Percentiles rank a stretch among this genome's conserved stretches.
Conservation (phyloP, 768 basidiomycete species). For the Amanita subjunquillea region DNA sequence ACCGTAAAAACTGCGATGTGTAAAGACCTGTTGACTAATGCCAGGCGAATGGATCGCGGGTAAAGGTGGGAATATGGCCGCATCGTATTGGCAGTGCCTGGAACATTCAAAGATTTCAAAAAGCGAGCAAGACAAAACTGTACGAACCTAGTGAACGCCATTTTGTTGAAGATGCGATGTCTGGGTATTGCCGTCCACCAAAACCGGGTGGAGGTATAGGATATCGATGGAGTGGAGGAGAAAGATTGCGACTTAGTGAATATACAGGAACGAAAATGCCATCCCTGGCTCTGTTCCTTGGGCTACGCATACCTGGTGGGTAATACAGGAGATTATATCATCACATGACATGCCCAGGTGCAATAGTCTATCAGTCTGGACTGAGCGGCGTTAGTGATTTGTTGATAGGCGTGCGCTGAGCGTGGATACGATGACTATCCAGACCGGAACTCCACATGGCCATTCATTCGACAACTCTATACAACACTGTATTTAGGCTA, state of each 20-base stretch:
- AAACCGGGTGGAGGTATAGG: neutral
- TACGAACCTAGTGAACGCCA: neutral
- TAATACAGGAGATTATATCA: neutral
- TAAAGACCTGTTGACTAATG: conserved; percentile 52
- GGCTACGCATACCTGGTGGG: conserved; percentile 4
- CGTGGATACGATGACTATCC: too few relatives aligned
- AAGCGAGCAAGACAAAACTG: neutral
- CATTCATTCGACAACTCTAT: neutral
- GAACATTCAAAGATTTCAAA: neutral
- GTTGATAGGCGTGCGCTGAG: too few relatives aligned
- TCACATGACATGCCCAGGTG: neutral
- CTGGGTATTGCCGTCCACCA: neutral
- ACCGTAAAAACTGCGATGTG: conserved; percentile 62
- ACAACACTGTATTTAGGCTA: neutral
- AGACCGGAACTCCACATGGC: neutral
- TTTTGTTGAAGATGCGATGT: neutral
- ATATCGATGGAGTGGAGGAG: neutral
- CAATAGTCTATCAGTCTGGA: neutral
- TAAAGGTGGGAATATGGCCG: conserved; percentile 40
- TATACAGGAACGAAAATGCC: neutral
- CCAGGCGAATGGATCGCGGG: conserved; percentile 39
- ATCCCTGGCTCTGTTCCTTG: neutral
- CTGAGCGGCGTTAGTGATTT: neutral
- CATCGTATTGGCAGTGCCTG: neutral
- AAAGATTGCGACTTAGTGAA: neutral